Base-by-base conservation (phyloP, 208 protist species). In the Acanthamoeba sp. region DNA sequence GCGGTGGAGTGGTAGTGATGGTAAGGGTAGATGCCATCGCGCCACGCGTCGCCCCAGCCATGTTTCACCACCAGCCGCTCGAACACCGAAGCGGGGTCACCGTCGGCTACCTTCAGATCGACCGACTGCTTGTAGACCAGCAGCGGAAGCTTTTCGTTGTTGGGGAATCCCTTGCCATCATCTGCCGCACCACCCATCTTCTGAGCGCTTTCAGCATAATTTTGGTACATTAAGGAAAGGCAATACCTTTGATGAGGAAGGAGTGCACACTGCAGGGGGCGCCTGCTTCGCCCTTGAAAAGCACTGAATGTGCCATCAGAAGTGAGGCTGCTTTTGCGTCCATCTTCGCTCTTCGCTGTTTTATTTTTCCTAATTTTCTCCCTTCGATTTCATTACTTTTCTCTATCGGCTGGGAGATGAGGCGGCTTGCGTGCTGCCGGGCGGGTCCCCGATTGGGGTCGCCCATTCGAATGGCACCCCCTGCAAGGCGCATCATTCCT, bases 1-100 rank as follows among this genome's bases (percentile, higher is more conserved):
- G 80, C 80, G 12, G 80, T 89, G 24, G 80, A 42, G 42, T 89
- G 80, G 52, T 89, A 89, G 80, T 89, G 80, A n/a, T 89, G 80
- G 36, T 89, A 89, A 0, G 45, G 50, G 34, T 89, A 89, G 24
- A 89, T 7, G 52, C 50, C 52, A 62, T 89, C 80, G 20, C 80
- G 80, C 80, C 80, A 89, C 4, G 48, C 80, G 6, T 64, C 80
- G 22, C 50, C 80, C 80, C 76, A 89, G 7, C 10, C 2, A n/a
- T 89, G 27, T 45, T 55, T 38, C 32, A 29, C 50, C 27, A 62
- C 50, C 80, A 89, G 29, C 22, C 7, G n/a, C 45, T 89, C 52
- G 16, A 55, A 89, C 27, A 89, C 80, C 3, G 52, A 40, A 55
- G 45, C 80, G 2, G 80, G 50, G 80, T 66, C 42, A n/a, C 24